Base-by-base conservation (phyloP, 2,329 filamentous ascomycete genomes). In the Fusarium poae region DNA sequence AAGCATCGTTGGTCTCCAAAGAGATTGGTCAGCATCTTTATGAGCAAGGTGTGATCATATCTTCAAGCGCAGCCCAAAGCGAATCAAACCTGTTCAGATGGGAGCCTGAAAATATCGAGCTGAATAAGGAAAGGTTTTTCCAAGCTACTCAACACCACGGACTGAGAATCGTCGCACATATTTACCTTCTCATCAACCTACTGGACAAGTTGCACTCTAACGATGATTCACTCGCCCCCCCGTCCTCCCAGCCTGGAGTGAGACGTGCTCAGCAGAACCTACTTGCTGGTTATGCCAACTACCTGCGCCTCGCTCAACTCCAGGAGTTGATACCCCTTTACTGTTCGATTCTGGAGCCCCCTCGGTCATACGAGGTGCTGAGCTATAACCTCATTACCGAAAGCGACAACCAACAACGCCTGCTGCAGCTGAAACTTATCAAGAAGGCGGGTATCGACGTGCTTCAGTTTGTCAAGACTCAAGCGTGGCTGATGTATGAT, bases 271-370 rank as follows among this genome's bases (percentile, higher is more conserved):
- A 90, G 68, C 91, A 97, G 74, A 93, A 92, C 73, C 88, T 95
- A 46, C 83, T 97, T 53, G 89, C 91, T 1, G 90, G 88, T 6
- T 98, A 98, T 77, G 91, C 97, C 57, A 91, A 92, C 72, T 90
- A 92, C 64, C 81, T 99, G 37, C 89, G 92, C 43, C 84, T 91
- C 46, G 87, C 88, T 18, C 88, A 89, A 34, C 88, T 96, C 56
- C 88, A 91, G 62, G 90, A 95, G 66, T 81, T 96, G 42, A 91
- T 97, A 57, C 94, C 96, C 1, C 82, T 97, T 1, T 99, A 99
- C 78, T 94, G 92, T 66, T 93, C 93, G 11, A 90, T 93, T 72
- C 83, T 99, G 15, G 84, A 88, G 12, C 81, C 84, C 9, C 82
- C 88, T 15, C 86, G 91, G 66, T 85, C 86, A 65, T 89, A 93